phyloP scores from a whole-genome alignment of 2,329 filamentous ascomycete genomes.

The Ilyonectria sp. region DNA sequence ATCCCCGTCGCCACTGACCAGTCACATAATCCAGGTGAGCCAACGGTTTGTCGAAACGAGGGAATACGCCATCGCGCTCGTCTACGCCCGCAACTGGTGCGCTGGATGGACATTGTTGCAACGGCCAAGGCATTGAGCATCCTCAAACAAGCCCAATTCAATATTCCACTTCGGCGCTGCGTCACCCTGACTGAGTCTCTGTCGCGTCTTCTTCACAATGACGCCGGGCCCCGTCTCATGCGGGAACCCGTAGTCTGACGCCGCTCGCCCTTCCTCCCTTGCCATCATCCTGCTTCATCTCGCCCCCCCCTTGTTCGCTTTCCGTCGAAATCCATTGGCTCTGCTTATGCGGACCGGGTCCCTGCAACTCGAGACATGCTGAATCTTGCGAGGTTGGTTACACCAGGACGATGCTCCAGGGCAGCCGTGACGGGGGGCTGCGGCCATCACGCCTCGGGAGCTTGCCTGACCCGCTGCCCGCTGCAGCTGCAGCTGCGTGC shows the following conservation, averaged over 20 bases:
- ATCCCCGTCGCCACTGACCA: conserved; percentile 15
- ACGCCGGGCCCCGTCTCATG: conserved; percentile 19
- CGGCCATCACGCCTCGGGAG: conserved; percentile 1
- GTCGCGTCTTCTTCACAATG: conserved; percentile 19
- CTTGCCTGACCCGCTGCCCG: background rate
- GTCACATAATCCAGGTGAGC: conserved; percentile 14
- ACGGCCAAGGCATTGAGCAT: conserved; percentile 1
- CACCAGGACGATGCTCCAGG: conserved; percentile 18
- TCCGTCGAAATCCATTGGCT: conserved; percentile 25
- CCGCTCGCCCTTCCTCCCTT: conserved; percentile 2
- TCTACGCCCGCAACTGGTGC: conserved; percentile 11
- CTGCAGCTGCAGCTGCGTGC: conserved; percentile 8
- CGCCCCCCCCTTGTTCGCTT: conserved; percentile 29
- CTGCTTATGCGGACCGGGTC: conserved; percentile 18
- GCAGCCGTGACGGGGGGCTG: background rate
- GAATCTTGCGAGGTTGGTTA: conserved; percentile 29
- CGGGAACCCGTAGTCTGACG: conserved; percentile 32
- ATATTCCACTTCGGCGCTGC: conserved; percentile 34
- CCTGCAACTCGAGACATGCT: conserved; percentile 31
- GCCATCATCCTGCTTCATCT: conserved; percentile 10
- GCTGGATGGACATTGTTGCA: background rate
- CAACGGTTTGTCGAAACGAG: background rate
- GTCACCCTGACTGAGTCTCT: conserved; percentile 27
- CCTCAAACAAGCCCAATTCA: conserved; percentile 12
- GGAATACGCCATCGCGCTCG: conserved; percentile 15